Conservation (phyloP, 2,329 filamentous ascomycete species). For the Aspergillus puulaauensis region DNA sequence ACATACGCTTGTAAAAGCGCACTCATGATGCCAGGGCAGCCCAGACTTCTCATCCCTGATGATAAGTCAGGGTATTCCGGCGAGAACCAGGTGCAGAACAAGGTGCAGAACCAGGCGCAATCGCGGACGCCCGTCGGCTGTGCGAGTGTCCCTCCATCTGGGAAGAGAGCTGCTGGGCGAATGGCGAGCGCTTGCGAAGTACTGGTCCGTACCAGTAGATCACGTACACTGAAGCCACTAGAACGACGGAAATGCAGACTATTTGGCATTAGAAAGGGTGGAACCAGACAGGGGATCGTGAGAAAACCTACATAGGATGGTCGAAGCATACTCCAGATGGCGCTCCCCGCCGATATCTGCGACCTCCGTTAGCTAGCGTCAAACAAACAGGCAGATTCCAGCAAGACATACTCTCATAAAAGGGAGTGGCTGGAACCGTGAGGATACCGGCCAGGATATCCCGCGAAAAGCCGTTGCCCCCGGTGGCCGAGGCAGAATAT, state of each 20-base stretch:
- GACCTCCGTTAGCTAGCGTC: not conserved
- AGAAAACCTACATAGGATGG: conserved; percentile 54
- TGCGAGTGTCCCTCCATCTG: too few species aligned
- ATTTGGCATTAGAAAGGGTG: not conserved
- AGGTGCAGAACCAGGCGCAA: too few species aligned
- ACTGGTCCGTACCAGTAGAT: conserved; percentile 65
- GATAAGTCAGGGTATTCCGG: too few species aligned
- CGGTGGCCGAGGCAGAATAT: conserved; percentile 65
- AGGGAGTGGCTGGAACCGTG: conserved; percentile 60
- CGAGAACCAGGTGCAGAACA: too few species aligned
- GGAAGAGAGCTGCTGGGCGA: conserved; percentile 61
- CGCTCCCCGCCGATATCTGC: conserved; percentile 57
- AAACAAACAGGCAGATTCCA: too few species aligned
- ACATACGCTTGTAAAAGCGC: too few species aligned
- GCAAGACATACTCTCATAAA: conserved; percentile 38
- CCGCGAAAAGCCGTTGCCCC: conserved; percentile 65
- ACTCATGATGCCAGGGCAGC: too few species aligned
- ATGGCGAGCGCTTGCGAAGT: conserved; percentile 61
- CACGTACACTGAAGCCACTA: conserved; percentile 64
- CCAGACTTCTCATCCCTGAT: too few species aligned
- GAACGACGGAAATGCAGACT: conserved; percentile 58
- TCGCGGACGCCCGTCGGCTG: too few species aligned
- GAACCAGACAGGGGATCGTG: too few species aligned
- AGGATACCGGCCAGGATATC: conserved; percentile 66
- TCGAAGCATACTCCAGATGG: conserved; percentile 60